Evolutionary conservation across 2,329 filamentous ascomycete species (phyloP).

Genomic region (Sphaerulina musiva): DNA sequence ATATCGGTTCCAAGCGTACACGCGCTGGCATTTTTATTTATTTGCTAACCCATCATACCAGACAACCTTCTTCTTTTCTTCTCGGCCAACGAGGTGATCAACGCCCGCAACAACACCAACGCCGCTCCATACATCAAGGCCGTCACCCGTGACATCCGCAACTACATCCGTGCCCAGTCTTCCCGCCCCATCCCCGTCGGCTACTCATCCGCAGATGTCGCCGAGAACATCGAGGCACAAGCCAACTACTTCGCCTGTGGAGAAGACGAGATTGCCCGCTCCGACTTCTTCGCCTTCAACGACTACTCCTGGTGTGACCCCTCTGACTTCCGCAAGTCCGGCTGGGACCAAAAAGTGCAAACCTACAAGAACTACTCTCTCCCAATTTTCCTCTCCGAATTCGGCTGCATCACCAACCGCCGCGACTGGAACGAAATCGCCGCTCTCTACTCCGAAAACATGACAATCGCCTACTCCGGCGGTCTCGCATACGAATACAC

Average conservation of each 20-base stretch:
- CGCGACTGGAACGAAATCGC: conserved; percentile 75
- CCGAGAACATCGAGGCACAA: conserved; percentile 76
- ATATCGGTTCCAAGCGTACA: conserved; percentile 28
- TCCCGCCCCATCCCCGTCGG: conserved; percentile 68
- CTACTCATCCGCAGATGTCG: conserved; percentile 79
- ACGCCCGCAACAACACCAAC: conserved; percentile 54
- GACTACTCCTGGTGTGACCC: conserved; percentile 81
- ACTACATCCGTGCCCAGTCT: conserved; percentile 66
- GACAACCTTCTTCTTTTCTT: conserved; percentile 81
- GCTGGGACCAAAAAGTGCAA: conserved; percentile 82
- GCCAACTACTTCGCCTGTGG: conserved; percentile 92
- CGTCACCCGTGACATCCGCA: conserved; percentile 72
- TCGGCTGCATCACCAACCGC: conserved; percentile 74
- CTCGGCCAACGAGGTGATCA: conserved; percentile 69
- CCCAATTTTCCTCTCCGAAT: conserved; percentile 90
- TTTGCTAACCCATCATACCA: conserved; percentile 5
- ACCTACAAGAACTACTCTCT: conserved; percentile 81
- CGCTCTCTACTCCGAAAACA: conserved; percentile 71
- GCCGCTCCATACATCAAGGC: conserved; percentile 65
- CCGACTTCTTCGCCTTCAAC: conserved; percentile 84
- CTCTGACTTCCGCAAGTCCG: conserved; percentile 60
- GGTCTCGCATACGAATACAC: conserved; percentile 95
- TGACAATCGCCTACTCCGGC: conserved; percentile 87
- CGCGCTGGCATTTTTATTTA: no score
- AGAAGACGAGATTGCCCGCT: conserved; percentile 64